Percentiles rank a stretch among this genome's conserved stretches.
phyloP scores from a whole-genome alignment of 805 yeast genomes.

The Wickerhamomyces alni region DNA sequence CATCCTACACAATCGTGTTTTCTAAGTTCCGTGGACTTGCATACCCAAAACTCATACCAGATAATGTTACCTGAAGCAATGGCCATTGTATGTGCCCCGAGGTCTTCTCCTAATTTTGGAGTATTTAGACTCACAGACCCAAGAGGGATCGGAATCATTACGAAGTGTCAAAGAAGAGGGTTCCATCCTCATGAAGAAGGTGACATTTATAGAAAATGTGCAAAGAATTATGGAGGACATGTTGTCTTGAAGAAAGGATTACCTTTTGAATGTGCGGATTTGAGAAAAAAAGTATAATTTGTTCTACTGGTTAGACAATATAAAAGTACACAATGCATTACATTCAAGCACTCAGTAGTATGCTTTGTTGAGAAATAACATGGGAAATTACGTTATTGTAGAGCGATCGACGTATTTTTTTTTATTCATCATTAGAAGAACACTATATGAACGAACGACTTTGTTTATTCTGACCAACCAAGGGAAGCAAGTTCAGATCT shows the following conservation, averaged over 20 bases:
- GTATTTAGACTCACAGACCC: conserved; percentile 60
- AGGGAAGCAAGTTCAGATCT: conserved; percentile 65
- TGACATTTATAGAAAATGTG: conserved; percentile 43
- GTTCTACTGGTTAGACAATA: not conserved
- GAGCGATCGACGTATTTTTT: too few relatives aligned
- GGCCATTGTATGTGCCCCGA: conserved; percentile 62
- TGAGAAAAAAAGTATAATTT: conserved; percentile 26
- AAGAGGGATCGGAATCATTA: conserved; percentile 51
- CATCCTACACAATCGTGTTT: conserved; percentile 73
- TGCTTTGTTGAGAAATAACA: too few relatives aligned
- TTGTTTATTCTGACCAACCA: conserved; percentile 56
- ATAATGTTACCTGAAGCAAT: conserved; percentile 65
- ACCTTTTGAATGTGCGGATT: conserved; percentile 44
- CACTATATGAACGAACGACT: too few relatives aligned
- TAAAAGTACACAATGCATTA: too few relatives aligned
- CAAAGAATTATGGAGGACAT: conserved; percentile 38
- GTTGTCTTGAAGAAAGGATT: conserved; percentile 38
- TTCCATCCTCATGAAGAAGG: conserved; percentile 59
- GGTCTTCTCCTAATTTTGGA: conserved; percentile 41
- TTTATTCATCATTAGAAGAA: too few relatives aligned
- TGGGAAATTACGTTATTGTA: too few relatives aligned
- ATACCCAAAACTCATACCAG: conserved; percentile 64
- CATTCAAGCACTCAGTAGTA: too few relatives aligned
- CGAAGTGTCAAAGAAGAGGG: conserved; percentile 41
- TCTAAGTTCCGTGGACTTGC: conserved; percentile 58